A percentile compares a stretch with the other conserved stretches of the same genome.
Evolutionary conservation across 75 land plant genomes (phyloP).

Genomic region (Picea sitchensis): DNA sequence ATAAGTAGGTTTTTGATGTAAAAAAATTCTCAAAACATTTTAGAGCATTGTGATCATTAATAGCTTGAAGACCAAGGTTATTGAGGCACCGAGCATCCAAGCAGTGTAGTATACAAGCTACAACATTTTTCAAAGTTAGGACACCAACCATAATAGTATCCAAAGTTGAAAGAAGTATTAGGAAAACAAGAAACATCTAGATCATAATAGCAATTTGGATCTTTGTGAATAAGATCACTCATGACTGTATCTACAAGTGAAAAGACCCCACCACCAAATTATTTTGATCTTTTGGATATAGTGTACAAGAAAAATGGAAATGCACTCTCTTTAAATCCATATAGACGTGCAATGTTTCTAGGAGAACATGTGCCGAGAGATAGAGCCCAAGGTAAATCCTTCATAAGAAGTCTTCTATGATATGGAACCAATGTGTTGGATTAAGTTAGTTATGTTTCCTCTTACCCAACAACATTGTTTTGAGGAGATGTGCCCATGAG

Average conservation of each 20-base stretch:
- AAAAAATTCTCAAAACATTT: constrained; percentile 84
- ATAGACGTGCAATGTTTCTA: constrained; percentile 48
- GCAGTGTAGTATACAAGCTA: constrained; percentile 77
- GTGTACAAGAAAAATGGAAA: constrained; percentile 62
- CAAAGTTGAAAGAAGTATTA: constrained; percentile 46
- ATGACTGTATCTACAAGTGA: constrained; percentile 84
- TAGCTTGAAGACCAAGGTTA: constrained; percentile 68
- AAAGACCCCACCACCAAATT: constrained; percentile 94
- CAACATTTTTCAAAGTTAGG: constrained; percentile 68
- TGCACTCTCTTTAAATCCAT: constrained; percentile 70
- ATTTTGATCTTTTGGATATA: constrained; percentile 71
- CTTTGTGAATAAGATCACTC: constrained; percentile 93
- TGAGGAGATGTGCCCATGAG: constrained; percentile 32
- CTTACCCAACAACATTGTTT: constrained; percentile 13
- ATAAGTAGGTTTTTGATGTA: constrained; percentile 70
- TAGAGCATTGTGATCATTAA: constrained; percentile 71
- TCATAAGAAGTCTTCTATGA: constrained; percentile 57
- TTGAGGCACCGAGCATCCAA: constrained; percentile 85
- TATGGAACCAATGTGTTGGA: constrained; percentile 60
- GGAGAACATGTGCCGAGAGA: constrained; percentile 88
- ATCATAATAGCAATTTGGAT: constrained; percentile 80
- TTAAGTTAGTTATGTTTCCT: constrained; percentile 32
- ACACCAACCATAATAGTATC: constrained; percentile 75
- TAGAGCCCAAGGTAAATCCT: constrained; percentile 65
- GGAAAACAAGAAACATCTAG: constrained; percentile 79